Evolutionary conservation across 495 filamentous ascomycete genomes (phyloP), one percentile per base, ranked within the genome.

Genomic region (Cenococcum geophilum): DNA sequence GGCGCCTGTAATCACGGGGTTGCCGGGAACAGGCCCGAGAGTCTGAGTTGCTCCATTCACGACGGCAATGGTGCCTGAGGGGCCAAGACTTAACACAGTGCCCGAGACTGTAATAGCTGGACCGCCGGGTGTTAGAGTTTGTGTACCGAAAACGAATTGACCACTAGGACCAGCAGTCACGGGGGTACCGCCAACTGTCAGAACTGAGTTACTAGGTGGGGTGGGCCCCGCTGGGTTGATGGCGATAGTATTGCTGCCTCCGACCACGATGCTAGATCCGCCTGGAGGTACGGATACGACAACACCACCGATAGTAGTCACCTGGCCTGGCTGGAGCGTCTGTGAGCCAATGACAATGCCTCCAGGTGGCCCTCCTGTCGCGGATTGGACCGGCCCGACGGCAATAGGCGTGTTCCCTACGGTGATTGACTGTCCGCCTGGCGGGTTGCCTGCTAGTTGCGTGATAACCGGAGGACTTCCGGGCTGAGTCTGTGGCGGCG

Each of bases 91-190:
- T 6, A 64, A 34, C 23, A 58, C 61, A 18, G 49, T 68, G 21
- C 61, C 61, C 21, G 55, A 52, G 0, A 61, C 58, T 2, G 61
- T 64, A 16, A 68, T 51, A 14, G 54, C 43, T 12, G 64, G 57
- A 12, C 57, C 60, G 8, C 65, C 65, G 10, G 65, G 61, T 21
- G 32, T 35, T 1, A 68, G 55, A 5, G 61, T 68, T 48, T 68
- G 49, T 5, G 48, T 51, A 6, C 64, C 61, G 36, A 70, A 10
- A 16, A 67, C 32, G 37, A 64, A 70, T 49, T 62, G 64, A 21
- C 67, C 67, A 40, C 60, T 59, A 22, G 61, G 36, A 36, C 67
- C 60, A 8, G 67, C 64, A 10, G 67, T 70, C 4, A 67, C 55
- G 8, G 58, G 61, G 1, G 52, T 40, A 14, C 59, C 58, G n/a